These are phyloP conservation scores for Sclerotinia nivalis DNA, from an alignment of 2,329 filamentous ascomycete species.

Conservation along the genomic window DNA sequence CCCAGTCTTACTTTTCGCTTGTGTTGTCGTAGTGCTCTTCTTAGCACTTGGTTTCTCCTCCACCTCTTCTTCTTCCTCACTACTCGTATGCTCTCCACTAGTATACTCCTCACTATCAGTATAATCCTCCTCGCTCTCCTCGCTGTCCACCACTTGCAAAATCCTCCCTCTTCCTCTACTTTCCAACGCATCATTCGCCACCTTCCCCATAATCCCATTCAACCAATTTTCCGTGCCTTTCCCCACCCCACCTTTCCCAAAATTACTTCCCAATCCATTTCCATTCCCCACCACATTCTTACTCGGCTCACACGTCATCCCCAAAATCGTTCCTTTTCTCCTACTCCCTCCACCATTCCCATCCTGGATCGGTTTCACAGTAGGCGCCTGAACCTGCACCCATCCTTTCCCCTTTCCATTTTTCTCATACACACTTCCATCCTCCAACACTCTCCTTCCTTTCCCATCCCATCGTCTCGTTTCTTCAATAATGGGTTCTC, in stretches of 20 bases:
- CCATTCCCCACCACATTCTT: conserved; percentile 7
- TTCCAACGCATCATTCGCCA: conserved; percentile 21
- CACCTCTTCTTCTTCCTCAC: conserved; percentile 7
- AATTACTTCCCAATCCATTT: conserved; percentile 14
- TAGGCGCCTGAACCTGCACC: conserved; percentile 17
- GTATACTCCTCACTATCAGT: conserved; percentile 21
- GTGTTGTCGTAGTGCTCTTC: background rate
- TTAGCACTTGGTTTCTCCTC: background rate
- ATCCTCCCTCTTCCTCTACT: conserved; percentile 18
- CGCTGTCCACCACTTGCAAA: conserved; percentile 18
- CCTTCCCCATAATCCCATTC: conserved; percentile 18
- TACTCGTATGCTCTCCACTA: conserved; percentile 16
- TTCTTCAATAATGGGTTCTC: conserved; percentile 21
- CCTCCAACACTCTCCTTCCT: conserved; percentile 17
- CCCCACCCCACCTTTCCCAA: conserved; percentile 19
- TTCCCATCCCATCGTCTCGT: conserved; percentile 23
- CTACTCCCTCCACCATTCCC: background rate
- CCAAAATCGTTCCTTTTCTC: conserved; percentile 21
- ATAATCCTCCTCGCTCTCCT: conserved; percentile 19
- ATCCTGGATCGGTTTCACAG: conserved; percentile 8
- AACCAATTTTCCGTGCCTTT: conserved; percentile 3
- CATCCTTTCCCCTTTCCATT: conserved; percentile 23
- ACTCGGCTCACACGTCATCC: conserved; percentile 19
- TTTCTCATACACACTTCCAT: conserved; percentile 23
- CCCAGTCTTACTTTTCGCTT: background rate